phyloP scores from a whole-genome alignment of 2,329 filamentous ascomycete species.

The Talaromyces funiculosus region DNA sequence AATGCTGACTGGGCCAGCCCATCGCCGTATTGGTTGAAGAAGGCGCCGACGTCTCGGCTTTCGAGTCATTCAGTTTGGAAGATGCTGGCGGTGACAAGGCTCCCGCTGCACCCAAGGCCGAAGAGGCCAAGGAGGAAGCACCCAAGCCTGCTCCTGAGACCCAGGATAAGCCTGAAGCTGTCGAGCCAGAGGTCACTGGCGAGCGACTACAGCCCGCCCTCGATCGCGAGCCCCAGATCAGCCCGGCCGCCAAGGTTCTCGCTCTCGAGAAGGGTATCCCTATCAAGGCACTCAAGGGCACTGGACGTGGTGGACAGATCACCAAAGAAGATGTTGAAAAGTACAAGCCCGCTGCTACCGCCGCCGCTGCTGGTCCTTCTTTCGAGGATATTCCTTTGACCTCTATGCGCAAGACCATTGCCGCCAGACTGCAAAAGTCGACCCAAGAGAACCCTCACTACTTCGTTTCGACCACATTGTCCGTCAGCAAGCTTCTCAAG shows the following conservation, averaged over 20 bases:
- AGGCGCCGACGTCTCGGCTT: slow-evolving; percentile 76
- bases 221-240: slow-evolving; percentile 71
- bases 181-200: slow-evolving; percentile 67
- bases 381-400: slow-evolving; percentile 81
- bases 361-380: slow-evolving; percentile 54
- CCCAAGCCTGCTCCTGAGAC: slow-evolving; percentile 45
- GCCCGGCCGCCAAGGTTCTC: slow-evolving; percentile 69
- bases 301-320: slow-evolving; percentile 77
- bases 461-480: slow-evolving; percentile 87
- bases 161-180: slow-evolving; percentile 33
- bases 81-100: slow-evolving; percentile 84
- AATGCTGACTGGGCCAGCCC: slow-evolving; percentile 55
- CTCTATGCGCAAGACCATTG: slow-evolving; percentile 98
- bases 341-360: slow-evolving; percentile 54
- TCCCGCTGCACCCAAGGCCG: slow-evolving; percentile 56
- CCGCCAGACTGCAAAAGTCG: slow-evolving; percentile 81
- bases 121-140: slow-evolving; percentile 50
- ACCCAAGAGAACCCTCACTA: slow-evolving; percentile 95
- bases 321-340: slow-evolving; percentile 93
- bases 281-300: slow-evolving; percentile 74
- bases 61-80: slow-evolving; percentile 79
- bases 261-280: slow-evolving; percentile 79
- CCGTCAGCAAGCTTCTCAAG: slow-evolving; percentile 91
- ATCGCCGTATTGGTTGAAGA: slow-evolving; percentile 95
- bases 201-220: slow-evolving; percentile 77